Evolutionary conservation across 2,329 filamentous ascomycete genomes (phyloP).

Genomic region (Trichoderma sp.): DNA sequence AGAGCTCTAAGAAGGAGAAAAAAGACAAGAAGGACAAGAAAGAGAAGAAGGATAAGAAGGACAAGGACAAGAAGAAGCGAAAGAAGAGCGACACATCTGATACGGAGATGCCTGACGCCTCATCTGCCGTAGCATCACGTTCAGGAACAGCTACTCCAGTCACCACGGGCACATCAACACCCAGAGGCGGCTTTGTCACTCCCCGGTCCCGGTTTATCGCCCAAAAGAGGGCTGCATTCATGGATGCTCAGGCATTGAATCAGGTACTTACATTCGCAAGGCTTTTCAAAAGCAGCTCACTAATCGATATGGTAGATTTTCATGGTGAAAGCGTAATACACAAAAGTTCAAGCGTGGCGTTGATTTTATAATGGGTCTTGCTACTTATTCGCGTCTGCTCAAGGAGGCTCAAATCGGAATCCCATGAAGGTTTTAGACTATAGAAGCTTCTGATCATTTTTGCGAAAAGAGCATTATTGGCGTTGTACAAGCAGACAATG

Average conservation of each 20-base stretch:
- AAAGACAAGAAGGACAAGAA: conserved; percentile 44
- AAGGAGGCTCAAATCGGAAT: background rate
- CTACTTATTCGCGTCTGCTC: conserved; percentile 1
- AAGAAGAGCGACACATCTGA: conserved; percentile 36
- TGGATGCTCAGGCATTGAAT: conserved; percentile 78
- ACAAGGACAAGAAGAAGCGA: conserved; percentile 50
- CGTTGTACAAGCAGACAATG: background rate
- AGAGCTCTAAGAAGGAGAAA: conserved; percentile 36
- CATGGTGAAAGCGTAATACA: conserved; percentile 56
- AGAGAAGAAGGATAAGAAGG: conserved; percentile 44
- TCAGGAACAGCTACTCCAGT: conserved; percentile 39
- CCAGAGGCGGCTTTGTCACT: conserved; percentile 64
- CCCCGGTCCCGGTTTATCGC: conserved; percentile 75
- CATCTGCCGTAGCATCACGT: conserved; percentile 25
- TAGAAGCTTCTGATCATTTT: background rate
- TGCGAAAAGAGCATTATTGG: background rate
- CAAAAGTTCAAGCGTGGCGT: conserved; percentile 3
- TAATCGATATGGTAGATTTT: conserved; percentile 50
- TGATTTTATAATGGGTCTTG: background rate
- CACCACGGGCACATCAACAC: conserved; percentile 45
- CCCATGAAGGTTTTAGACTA: background rate
- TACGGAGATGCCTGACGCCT: conserved; percentile 21
- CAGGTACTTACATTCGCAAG: conserved; percentile 56
- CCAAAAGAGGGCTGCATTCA: conserved; percentile 79
- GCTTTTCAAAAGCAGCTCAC: conserved; percentile 10